Evolutionary conservation across 768 basidiomycete genomes (phyloP).

Genomic region (Coprinellus micaceus): DNA sequence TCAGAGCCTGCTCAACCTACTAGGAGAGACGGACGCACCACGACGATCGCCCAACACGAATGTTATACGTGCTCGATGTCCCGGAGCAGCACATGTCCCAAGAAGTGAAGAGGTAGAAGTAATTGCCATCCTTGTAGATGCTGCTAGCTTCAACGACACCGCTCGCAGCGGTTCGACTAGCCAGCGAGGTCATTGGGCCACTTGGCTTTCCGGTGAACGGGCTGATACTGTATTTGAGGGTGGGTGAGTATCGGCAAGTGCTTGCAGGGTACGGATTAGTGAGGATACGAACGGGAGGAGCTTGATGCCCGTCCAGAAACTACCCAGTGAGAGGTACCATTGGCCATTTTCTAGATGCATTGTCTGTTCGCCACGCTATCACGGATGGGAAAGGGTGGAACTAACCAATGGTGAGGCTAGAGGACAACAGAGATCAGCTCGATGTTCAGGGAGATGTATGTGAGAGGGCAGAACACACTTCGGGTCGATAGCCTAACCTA

Average conservation of each 20-base stretch:
- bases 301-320: constrained; percentile 57
- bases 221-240: constrained; percentile 22
- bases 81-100: constrained; percentile 55
- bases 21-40: constrained; percentile 25
- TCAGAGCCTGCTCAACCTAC: not conserved
- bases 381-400: not conserved
- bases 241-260: too few relatives aligned
- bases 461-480: constrained; percentile 45
- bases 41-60: constrained; percentile 50
- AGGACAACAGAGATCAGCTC: not conserved
- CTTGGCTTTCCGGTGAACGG: constrained; percentile 41
- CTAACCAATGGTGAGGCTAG: constrained; percentile 32
- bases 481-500: constrained; percentile 57
- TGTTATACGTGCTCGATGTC: constrained; percentile 54
- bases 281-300: constrained; percentile 23
- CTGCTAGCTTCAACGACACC: constrained; percentile 50
- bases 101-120: constrained; percentile 53
- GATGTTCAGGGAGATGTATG: not conserved
- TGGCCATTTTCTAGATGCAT: constrained; percentile 31
- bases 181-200: constrained; percentile 37
- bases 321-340: constrained; percentile 51
- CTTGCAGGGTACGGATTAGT: too few relatives aligned
- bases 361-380: not conserved
- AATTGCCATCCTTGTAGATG: constrained; percentile 41
- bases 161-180: constrained; percentile 39